These are phyloP conservation scores for Sicyos baderoa DNA, from an alignment of 306 rosid genomes.

Conservation along the genomic window DNA sequence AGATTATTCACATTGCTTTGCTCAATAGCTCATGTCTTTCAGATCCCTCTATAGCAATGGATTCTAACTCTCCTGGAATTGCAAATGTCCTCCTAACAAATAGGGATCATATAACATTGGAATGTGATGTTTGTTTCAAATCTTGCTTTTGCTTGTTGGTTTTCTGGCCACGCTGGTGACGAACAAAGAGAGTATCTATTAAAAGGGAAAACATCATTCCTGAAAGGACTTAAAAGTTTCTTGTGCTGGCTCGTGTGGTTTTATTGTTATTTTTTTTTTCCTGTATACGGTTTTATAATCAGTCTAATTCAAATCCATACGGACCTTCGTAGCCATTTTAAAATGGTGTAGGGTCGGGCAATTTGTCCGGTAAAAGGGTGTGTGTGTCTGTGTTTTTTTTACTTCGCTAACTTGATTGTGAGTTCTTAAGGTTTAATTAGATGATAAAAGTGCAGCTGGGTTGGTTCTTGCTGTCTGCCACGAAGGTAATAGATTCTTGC, in stretches of 20 bases:
- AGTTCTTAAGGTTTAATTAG: constrained; percentile 9
- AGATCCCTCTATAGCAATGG: neutral
- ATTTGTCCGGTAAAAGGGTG: too few species aligned
- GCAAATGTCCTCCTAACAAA: neutral
- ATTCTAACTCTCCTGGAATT: neutral
- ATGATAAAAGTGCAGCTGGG: neutral
- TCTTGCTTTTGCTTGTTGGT: neutral
- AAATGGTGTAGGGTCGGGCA: too few species aligned
- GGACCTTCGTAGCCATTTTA: neutral
- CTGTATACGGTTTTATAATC: too few species aligned
- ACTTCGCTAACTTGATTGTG: neutral
- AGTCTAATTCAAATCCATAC: neutral
- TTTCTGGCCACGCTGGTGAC: neutral
- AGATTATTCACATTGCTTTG: neutral
- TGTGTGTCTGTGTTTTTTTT: too few species aligned
- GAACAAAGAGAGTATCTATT: neutral
- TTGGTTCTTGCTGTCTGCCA: constrained; percentile 4
- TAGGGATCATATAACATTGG: too few species aligned
- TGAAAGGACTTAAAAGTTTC: neutral
- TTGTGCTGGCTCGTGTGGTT: neutral
- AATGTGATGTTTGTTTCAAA: neutral
- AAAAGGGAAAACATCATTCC: neutral
- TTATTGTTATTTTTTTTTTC: neutral
- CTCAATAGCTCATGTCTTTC: neutral
- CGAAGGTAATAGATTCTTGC: constrained; percentile 1